Evolutionary conservation across 305 asterid species (phyloP).

Genomic region (Plantago lanceolata): DNA sequence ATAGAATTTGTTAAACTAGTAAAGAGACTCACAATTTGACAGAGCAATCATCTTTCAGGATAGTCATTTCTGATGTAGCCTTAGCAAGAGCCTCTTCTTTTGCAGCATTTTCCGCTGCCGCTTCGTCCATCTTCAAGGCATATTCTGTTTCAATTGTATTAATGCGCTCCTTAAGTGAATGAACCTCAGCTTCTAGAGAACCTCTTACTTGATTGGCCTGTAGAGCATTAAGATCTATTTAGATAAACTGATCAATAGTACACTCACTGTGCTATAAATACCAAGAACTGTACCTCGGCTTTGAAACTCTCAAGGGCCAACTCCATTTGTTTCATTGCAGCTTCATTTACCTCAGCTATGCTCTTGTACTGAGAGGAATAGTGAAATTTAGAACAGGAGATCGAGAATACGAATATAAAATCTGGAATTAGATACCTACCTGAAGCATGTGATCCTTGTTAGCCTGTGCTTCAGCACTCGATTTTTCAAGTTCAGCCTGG

Average conservation of each 20-base stretch:
- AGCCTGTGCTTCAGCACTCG: slow-evolving; percentile 59
- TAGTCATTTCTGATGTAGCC: slow-evolving; percentile 57
- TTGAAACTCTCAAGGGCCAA: slow-evolving; percentile 50
- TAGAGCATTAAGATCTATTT: slow-evolving; percentile 11
- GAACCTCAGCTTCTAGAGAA: slow-evolving; percentile 63
- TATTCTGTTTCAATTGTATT: slow-evolving; percentile 63
- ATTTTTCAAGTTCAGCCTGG: slow-evolving; percentile 58
- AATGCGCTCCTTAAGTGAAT: slow-evolving; percentile 48
- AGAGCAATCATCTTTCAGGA: slow-evolving; percentile 58
- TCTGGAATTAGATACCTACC: slow-evolving; percentile 33
- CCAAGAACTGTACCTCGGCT: slow-evolving; percentile 47
- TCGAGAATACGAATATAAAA: slow-evolving; percentile 14
- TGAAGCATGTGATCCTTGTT: slow-evolving; percentile 80
- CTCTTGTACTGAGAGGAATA: slow-evolving; percentile 64
- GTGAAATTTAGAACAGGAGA: slow-evolving; percentile 27
- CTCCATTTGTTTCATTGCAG: slow-evolving; percentile 75
- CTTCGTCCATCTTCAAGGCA: slow-evolving; percentile 61
- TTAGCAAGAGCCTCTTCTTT: slow-evolving; percentile 77
- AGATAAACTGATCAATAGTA: slow-evolving; percentile 14
- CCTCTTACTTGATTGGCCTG: slow-evolving; percentile 63
- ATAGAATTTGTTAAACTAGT: slow-evolving; percentile 1
- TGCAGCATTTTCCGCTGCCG: slow-evolving; percentile 55
- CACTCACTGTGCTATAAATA: not conserved
- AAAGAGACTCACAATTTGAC: slow-evolving; percentile 51
- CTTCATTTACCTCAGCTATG: slow-evolving; percentile 81